Base-by-base conservation (phyloP, 768 basidiomycete genomes). In the Cystobasidium ongulense region DNA sequence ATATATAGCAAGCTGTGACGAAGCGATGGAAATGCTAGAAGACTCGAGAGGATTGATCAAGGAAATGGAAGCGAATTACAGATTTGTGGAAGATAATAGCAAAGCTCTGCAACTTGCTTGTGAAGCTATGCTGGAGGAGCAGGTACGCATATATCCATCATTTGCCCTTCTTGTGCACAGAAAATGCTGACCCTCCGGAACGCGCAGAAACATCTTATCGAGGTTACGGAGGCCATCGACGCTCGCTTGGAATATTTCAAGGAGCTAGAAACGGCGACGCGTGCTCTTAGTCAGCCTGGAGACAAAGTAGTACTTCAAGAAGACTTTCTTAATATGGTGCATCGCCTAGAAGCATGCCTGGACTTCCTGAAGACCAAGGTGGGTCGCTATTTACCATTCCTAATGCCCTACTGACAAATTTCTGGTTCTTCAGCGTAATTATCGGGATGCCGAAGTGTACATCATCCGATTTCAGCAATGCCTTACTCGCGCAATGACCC, bases 391-490 rank as follows among this genome's bases (percentile, higher is more conserved):
- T 25, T 50, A 23, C 33, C 29, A 27, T 25, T 50, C n/a, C 31
- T 21, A 11, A 33, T 73, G 25, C 17, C 53, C 63, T 1, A 63
- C 33, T 46, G 1, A 23, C 65, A 66, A 33, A 31, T 72, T 25
- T 3, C 29, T 15, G 18, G 38, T 15, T 63, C 31, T 64, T 21
- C 78, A 98, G 93, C 87, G 91, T 76, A 88, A 93, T 80, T 99
- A 88, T 82, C 86, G 86, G 76, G 96, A 98, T 83, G 88, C 92
- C 8, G 92, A 97, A 78, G 84, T 99, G 23, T 97, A 96, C 80
- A 84, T 96, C n/a, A 85, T 99, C 35, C 88, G 96, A 27, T 98
- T 94, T 82, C 95, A 96, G 79, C 96, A 99, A 81, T 99, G 96
- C 80, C 89, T 98, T 86, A 96, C 92, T 0, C 87, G 96, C 31